phyloP scores from a whole-genome alignment of 1,284 basidiomycete species.

The Trametes sp. region DNA sequence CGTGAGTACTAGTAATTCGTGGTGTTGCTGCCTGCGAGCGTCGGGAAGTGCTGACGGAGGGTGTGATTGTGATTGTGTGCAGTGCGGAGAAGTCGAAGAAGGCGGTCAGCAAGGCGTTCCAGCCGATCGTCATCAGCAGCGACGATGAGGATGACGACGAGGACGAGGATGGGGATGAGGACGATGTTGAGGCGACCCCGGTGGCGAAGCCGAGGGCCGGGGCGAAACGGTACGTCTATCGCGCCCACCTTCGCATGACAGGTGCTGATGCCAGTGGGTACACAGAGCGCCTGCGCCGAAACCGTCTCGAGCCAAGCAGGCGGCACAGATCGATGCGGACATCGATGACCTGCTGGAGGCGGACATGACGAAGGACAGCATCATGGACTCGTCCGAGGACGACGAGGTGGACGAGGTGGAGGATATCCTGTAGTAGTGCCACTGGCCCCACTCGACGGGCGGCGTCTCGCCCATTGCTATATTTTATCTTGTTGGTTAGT shows the following conservation, averaged over 20 bases:
- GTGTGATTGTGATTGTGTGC: slow-evolving; percentile 1
- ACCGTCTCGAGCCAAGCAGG: slow-evolving; percentile 21
- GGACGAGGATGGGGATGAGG: slow-evolving; percentile 31
- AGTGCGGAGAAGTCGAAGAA: slow-evolving; percentile 38
- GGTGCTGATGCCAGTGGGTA: neutral
- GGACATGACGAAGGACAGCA: slow-evolving; percentile 36
- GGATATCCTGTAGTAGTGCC: slow-evolving; percentile 28
- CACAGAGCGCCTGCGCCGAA: slow-evolving; percentile 7
- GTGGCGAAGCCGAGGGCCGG: slow-evolving; percentile 31
- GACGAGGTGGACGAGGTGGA: slow-evolving; percentile 42
- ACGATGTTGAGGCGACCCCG: slow-evolving; percentile 44
- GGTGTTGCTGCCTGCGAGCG: too few species aligned
- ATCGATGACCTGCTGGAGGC: slow-evolving; percentile 30
- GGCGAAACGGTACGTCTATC: slow-evolving; percentile 17
- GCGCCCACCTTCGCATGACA: neutral
- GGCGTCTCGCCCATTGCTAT: neutral
- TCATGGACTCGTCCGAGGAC: slow-evolving; percentile 40
- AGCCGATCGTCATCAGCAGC: slow-evolving; percentile 30
- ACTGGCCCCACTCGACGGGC: neutral
- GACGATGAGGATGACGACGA: slow-evolving; percentile 46
- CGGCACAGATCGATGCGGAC: slow-evolving; percentile 30
- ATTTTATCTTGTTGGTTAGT: slow-evolving; percentile 11
- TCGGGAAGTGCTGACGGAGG: too few species aligned
- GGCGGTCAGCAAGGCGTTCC: slow-evolving; percentile 35
- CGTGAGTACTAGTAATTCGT: slow-evolving; percentile 42